Percentiles rank a stretch among this genome's conserved stretches.
Evolutionary conservation across 768 basidiomycete genomes (phyloP).

Genomic region (Chalciporus pseudorubinellus): DNA sequence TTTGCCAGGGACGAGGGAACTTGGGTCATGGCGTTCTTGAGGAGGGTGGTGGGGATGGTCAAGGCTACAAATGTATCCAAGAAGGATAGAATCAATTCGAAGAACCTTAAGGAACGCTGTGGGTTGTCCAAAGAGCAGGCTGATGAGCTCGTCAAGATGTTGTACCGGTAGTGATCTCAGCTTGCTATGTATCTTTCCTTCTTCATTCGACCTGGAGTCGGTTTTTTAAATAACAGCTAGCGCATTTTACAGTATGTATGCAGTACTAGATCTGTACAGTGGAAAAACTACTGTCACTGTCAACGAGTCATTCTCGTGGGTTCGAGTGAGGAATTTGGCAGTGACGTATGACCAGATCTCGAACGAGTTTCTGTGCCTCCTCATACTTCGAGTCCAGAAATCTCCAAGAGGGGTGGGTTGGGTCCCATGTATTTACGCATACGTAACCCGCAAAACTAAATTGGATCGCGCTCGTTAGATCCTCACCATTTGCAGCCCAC

Average conservation of each 20-base stretch:
- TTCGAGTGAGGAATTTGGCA: conserved; percentile 4
- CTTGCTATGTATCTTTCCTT: neutral
- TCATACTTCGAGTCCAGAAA: conserved; percentile 14
- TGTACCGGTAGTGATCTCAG: neutral
- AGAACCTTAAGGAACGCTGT: conserved; percentile 14
- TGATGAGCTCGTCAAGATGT: conserved; percentile 11
- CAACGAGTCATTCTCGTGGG: conserved; percentile 1
- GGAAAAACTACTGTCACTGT: neutral
- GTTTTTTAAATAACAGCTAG: neutral
- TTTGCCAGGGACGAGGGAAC: conserved; percentile 13
- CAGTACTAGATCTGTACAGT: neutral
- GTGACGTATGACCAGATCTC: conserved; percentile 13
- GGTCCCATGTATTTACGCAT: conserved; percentile 14
- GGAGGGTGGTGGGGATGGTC: conserved; percentile 15
- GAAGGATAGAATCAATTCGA: conserved; percentile 10
- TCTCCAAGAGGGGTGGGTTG: conserved; percentile 20
- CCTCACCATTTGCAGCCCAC: conserved; percentile 19
- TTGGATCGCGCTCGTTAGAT: conserved; percentile 1
- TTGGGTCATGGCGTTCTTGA: conserved; percentile 28
- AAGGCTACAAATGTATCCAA: conserved; percentile 3
- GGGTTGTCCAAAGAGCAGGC: conserved; percentile 20
- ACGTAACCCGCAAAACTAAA: conserved; percentile 19
- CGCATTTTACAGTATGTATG: neutral
- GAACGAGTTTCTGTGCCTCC: conserved; percentile 13
- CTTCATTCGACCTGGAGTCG: neutral